Percentiles rank a stretch among this genome's conserved stretches.
Evolutionary conservation across 2,329 filamentous ascomycete species (phyloP).

Genomic region (Monilinia fructicola): DNA sequence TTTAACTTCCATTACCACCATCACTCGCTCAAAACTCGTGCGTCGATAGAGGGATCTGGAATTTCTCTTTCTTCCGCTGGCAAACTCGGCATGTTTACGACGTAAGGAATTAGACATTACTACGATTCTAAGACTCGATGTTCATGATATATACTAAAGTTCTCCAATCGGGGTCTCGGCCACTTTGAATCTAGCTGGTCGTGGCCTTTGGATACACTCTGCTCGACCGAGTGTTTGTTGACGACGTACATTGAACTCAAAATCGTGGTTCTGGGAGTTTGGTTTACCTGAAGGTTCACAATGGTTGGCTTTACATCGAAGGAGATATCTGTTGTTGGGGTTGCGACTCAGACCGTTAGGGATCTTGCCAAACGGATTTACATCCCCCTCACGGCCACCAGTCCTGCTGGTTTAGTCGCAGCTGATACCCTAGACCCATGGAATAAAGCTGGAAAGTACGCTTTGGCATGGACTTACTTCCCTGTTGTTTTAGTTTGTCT

Average conservation of each 20-base stretch:
- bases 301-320: conserved; percentile 8
- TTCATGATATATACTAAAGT: conserved; percentile 5
- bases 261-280: not conserved
- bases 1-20: not conserved
- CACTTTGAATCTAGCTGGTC: not conserved
- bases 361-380: conserved; percentile 50
- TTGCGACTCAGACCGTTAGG: conserved; percentile 35
- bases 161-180: conserved; percentile 7
- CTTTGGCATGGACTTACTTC: conserved; percentile 84
- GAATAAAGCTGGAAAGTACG: conserved; percentile 81
- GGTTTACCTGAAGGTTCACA: not conserved
- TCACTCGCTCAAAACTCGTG: conserved; percentile 24
- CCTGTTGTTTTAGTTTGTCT: conserved; percentile 67
- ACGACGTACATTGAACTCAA: not conserved
- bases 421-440: conserved; percentile 73
- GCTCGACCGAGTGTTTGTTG: not conserved
- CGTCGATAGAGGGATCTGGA: conserved; percentile 43
- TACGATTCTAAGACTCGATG: conserved; percentile 16
- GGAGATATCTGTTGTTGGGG: conserved; percentile 29
- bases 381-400: conserved; percentile 60
- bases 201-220: conserved; percentile 10
- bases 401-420: conserved; percentile 60
- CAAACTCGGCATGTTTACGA: conserved; percentile 12
- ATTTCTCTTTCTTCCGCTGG: conserved; percentile 41
- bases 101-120: not conserved